Evolutionary conservation across 768 basidiomycete genomes (phyloP), one percentile per base, ranked within the genome.

Genomic region (Symmetrospora coprosmae): DNA sequence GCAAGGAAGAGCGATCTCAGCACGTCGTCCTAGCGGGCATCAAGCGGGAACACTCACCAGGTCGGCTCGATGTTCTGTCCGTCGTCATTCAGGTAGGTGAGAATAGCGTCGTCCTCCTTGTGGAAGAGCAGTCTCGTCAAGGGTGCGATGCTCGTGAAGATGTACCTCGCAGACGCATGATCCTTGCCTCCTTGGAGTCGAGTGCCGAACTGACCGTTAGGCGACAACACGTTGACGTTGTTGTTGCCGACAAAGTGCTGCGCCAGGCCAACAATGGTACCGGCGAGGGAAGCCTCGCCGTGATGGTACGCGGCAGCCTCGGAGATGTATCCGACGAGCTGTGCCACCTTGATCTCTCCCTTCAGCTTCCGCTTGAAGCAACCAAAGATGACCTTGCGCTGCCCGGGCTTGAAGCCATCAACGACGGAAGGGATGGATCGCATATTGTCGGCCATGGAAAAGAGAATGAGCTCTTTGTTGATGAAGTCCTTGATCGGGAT

Each of bases 381-480:
- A 66, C 78, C 88, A 82, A 89, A 97, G 31, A 97, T 80, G 41
- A 99, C 87, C 72, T 99, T 99, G 37, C 94, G 78, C 70, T 99
- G 94, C 71, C 90, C 91, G 38, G 94, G 92, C 73, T 99, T 99
- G 60, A 99, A 76, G 43, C 94, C 94, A 71, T 97, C 94, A 13
- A 82, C 82, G 16, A 87, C 79, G 0, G 85, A 94, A 2, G 94
- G 94, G 66, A 99, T 97, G 3, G 94, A 99, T 58, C 94, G 90
- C 65, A 94, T 80, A 69, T 97, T 97, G 70, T 99, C 94, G 3
- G 94, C 94, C 88, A 97, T 96, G 1, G 94, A 99, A 79, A 96
- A 99, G 27, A 96, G 78, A 62, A 99, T 96, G 45, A 99, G 75
- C 70, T 99, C 94, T 73, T 82, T 87, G 77, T 99, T 96, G 75